Base-by-base conservation (phyloP, 176 grass and related monocot genomes). In the Thinopyrum elongatum region DNA sequence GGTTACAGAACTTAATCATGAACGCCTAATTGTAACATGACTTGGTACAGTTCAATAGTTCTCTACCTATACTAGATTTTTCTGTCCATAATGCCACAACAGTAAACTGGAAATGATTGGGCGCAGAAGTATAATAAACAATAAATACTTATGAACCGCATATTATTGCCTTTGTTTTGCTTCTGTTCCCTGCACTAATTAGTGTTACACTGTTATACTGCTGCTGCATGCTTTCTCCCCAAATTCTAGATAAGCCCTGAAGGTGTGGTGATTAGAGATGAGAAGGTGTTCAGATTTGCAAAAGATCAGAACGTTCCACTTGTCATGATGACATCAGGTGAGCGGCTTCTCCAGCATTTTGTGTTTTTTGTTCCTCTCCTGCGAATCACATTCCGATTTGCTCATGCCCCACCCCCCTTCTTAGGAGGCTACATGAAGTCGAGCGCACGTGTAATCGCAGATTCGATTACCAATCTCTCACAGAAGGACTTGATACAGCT, bases 341-440 rank as follows among this genome's bases (percentile, higher is more conserved):
- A 83, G 39, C 35, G n/a, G 82, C 35, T 70, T 68, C 8, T 29
- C 26, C 7, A 5, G 2, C 65, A 41, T 4, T 82, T n/a, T 55
- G 0, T 86, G 22, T 66, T 58, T 65, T 1, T 67, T 74, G 19
- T 7, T 1, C 58, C 14, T 76, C 16, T 51, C 42, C 25, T 76
- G 15, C 15, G 4, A 10, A 84, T 27, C 5, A 7, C 31, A 26
- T 19, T 7, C 19, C 53, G 9, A 14, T 66, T n/a, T 86, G 58
- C 22, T 44, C 21, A 3, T 51, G 23, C 4, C 29, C 34, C 22
- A 60, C 29, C 61, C 14, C 10, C 44, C 58, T 47, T 70, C 25
- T 92, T 80, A 95, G 96, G 96, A 70, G 96, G 96, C 47, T 98
- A 95, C 76, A 98, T 98, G 96, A 98, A 95, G 90, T 95, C 90